These are phyloP conservation scores for Nannochloropsis oceanica DNA, from an alignment of 108 stramenopile species.

Conservation along the genomic window DNA sequence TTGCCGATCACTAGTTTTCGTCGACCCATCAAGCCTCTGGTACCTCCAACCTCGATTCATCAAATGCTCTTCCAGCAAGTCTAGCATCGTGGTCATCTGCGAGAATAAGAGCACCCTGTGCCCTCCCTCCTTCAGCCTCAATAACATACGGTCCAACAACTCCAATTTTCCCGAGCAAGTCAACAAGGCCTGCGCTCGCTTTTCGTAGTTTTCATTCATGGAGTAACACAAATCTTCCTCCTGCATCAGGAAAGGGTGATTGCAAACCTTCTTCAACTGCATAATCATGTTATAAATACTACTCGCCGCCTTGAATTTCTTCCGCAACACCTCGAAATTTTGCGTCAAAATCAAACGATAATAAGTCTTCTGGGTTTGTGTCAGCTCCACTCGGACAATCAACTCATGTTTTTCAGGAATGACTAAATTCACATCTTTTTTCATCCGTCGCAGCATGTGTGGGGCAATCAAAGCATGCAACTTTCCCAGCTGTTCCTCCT, in stretches of 20 bases:
- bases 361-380: background rate
- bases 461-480: background rate
- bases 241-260: conserved; percentile 48
- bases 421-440: conserved; percentile 5
- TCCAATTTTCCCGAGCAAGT: conserved; percentile 46
- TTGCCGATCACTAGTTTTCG: conserved; percentile 73
- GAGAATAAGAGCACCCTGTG: conserved; percentile 78
- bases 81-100: conserved; percentile 10
- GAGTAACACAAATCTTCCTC: background rate
- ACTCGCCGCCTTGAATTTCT: conserved; percentile 23
- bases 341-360: background rate
- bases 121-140: conserved; percentile 60
- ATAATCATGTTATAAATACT: conserved; percentile 73
- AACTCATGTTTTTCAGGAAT: conserved; percentile 24
- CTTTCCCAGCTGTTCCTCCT: conserved; percentile 20
- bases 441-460: conserved; percentile 1
- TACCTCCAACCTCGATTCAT: conserved; percentile 47
- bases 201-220: background rate
- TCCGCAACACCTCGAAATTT: background rate
- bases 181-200: conserved; percentile 29
- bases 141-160: conserved; percentile 75
- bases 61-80: conserved; percentile 66
- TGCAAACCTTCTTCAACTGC: conserved; percentile 81
- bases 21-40: conserved; percentile 72
- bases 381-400: conserved; percentile 20